These are phyloP conservation scores for Chlorella sp. DNA, from an alignment of 139 green algal genomes.

Conservation along the genomic window DNA sequence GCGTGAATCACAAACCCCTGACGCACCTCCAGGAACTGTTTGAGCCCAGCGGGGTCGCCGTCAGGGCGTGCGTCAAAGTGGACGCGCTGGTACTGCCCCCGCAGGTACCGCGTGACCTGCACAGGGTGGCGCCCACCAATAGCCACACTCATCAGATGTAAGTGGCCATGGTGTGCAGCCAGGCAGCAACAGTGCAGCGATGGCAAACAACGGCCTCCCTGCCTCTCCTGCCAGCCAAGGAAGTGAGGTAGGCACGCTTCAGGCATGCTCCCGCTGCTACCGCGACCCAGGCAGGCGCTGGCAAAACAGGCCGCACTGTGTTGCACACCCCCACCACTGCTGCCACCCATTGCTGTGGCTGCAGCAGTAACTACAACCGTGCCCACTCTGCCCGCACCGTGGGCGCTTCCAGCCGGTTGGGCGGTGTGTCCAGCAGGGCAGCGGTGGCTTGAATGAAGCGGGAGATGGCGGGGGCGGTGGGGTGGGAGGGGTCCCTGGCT, in stretches of 20 bases:
- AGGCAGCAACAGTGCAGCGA: no score
- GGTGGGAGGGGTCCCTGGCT: not conserved
- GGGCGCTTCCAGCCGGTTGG: conserved; percentile 11
- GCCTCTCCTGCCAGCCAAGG: no score
- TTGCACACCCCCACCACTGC: not conserved
- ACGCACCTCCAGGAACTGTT: not conserved
- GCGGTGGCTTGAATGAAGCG: conserved; percentile 10
- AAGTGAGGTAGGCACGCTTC: not conserved
- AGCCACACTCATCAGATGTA: not conserved
- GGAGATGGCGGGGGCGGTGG: not conserved
- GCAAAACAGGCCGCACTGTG: no score
- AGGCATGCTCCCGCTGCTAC: not conserved
- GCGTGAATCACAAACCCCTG: no score
- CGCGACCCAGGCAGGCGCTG: not conserved
- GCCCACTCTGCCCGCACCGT: not conserved
- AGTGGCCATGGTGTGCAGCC: not conserved
- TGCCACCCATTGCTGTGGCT: not conserved
- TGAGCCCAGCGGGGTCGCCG: conserved; percentile 6
- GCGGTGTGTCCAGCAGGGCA: not conserved
- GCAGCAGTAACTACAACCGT: not conserved
- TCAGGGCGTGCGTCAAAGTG: conserved; percentile 23
- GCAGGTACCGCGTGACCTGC: conserved; percentile 8
- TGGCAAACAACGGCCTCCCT: no score
- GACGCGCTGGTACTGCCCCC: conserved; percentile 19
- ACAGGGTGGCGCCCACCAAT: no score